Evolutionary conservation across 2,329 filamentous ascomycete genomes (phyloP), one percentile per base, ranked within the genome.

Genomic region (Neopestalotiopsis sp.): DNA sequence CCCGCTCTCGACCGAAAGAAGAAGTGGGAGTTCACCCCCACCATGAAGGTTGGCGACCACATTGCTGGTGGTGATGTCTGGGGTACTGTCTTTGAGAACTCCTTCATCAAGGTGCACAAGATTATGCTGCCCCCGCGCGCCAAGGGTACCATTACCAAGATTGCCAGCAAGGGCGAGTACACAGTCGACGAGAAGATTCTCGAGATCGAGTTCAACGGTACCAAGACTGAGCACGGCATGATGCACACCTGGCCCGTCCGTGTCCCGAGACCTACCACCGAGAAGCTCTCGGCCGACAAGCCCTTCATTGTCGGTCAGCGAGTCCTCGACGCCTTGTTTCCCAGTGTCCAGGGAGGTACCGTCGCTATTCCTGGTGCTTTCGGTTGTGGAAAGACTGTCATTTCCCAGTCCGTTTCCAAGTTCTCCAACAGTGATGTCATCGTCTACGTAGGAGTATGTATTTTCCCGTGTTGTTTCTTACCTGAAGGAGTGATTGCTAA

Each of bases 401-500:
- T 99, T 84, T 95, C 92, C 78, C 96, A 99, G 85, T 97, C 94
- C 70, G 92, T 99, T 72, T 99, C 96, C 82, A 99, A 99, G 85
- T 99, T 99, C 87, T 99, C 96, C 79, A 99, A 99, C 90, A 96
- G 93, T 81, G 96, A 99, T 81, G 94, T 98, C 78, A 99, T 99
- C 75, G 93, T 99, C 75, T 99, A 99, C 80, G 96, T 99, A 70
- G 96, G 96, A 70, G 34, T 38, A 38, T 38, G 34, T 38, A 38
- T 7, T 10, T 38, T 38, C 34, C 34, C 34, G 34, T 38, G 6
- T 10, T 38, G 34, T 38, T 38, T 38, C 34, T 38, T 38, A 2
- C 34, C 34, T 38, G 34, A 38, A 38, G 34, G 10, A 7, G 34
- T 7, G 10, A 38, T 38, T 10, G 34, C 34, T 38, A 38, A 38